These are phyloP conservation scores for Chlamydomonas sp. DNA, from an alignment of 139 green algal species.

Conservation along the genomic window DNA sequence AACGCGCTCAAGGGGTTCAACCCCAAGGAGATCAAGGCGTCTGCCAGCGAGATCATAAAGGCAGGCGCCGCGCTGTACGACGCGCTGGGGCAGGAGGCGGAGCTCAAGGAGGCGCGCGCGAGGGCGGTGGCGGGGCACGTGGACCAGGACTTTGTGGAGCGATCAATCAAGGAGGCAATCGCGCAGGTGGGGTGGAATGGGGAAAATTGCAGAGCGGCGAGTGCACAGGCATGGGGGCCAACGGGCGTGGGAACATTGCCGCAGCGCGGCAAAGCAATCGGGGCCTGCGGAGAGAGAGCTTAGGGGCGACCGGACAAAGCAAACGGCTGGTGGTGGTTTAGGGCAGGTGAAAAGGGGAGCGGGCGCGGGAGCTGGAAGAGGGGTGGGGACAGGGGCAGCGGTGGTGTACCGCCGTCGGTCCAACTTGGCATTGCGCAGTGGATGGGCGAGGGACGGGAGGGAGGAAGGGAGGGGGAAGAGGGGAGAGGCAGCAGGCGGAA, in stretches of 20 bases:
- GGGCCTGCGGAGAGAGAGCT: neutral
- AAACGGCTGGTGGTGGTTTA: neutral
- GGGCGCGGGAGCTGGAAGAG: no score
- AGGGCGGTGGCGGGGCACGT: slow-evolving; percentile 70
- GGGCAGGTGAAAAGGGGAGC: neutral
- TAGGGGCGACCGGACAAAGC: neutral
- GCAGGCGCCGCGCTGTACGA: slow-evolving; percentile 76
- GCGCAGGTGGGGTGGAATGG: slow-evolving; percentile 39
- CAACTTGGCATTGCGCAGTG: no score
- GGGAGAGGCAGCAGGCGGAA: no score
- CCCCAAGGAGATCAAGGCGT: slow-evolving; percentile 53
- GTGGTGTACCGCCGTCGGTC: no score
- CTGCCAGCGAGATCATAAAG: slow-evolving; percentile 73
- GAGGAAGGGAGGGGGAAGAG: no score
- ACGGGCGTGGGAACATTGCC: neutral
- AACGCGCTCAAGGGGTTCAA: slow-evolving; percentile 56
- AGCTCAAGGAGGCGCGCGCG: slow-evolving; percentile 64
- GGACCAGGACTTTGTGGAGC: slow-evolving; percentile 76
- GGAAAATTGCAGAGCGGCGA: neutral
- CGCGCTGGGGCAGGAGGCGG: slow-evolving; percentile 67
- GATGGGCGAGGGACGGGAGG: no score
- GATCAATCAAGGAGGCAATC: slow-evolving; percentile 67
- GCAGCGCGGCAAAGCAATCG: neutral
- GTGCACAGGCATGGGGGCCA: neutral
- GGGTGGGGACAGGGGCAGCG: no score